These are phyloP conservation scores for Phytopythium mirpurense DNA, from an alignment of 352 stramenopile species.

Conservation along the genomic window DNA sequence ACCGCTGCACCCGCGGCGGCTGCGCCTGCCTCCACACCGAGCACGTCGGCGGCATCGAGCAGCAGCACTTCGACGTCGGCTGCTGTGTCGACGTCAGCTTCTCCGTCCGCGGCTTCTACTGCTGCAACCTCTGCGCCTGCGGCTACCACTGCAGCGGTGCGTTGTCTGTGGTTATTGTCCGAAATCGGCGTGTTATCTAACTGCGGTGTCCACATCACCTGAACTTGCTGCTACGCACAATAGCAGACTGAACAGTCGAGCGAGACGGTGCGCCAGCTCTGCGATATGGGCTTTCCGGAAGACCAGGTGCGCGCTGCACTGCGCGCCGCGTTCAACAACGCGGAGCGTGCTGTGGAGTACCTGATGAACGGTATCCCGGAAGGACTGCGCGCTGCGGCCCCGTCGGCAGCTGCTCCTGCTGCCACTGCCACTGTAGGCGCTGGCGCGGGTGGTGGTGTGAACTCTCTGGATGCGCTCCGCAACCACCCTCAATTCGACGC, in stretches of 20 bases:
- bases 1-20: conserved; percentile 17
- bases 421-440: conserved; percentile 15
- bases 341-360: conserved; percentile 84
- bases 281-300: conserved; percentile 87
- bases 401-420: conserved; percentile 15
- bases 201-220: too few species aligned
- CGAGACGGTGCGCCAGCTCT: conserved; percentile 64
- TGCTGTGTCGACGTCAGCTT: conserved; percentile 58
- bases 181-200: too few species aligned
- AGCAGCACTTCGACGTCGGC: conserved; percentile 50
- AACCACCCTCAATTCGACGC: conserved; percentile 84
- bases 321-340: conserved; percentile 84
- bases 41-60: conserved; percentile 69
- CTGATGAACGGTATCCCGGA: conserved; percentile 86
- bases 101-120: conserved; percentile 31
- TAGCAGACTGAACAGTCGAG: conserved; percentile 38
- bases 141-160: conserved; percentile 4
- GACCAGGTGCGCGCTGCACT: conserved; percentile 77
- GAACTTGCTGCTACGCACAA: neutral
- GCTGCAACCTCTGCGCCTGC: conserved; percentile 10
- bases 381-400: conserved; percentile 24
- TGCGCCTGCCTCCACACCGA: conserved; percentile 27
- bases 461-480: conserved; percentile 70
- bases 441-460: conserved; percentile 14
- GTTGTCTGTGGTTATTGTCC: neutral